Evolutionary conservation across 805 yeast species (phyloP).

Genomic region (Candida odintsovae): DNA sequence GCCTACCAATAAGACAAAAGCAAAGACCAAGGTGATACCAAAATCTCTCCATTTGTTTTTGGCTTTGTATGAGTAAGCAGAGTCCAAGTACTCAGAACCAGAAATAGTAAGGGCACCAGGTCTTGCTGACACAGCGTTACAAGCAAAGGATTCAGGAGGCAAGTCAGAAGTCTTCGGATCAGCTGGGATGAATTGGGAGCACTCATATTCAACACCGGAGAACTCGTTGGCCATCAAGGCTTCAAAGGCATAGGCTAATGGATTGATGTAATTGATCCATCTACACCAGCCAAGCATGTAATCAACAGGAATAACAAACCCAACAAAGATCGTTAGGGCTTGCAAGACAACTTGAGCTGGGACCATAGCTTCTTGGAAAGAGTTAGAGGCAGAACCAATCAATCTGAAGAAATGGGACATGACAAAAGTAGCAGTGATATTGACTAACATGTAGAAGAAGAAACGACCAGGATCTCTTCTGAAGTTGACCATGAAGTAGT

Average conservation of each 20-base stretch:
- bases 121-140: slow-evolving; percentile 50
- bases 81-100: slow-evolving; percentile 45
- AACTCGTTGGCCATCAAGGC: slow-evolving; percentile 52
- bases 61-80: slow-evolving; percentile 38
- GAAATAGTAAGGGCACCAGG: slow-evolving; percentile 43
- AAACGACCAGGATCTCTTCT: too few relatives aligned
- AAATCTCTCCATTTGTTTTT: slow-evolving; percentile 56
- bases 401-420: too few relatives aligned
- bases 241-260: slow-evolving; percentile 50
- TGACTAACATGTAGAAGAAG: too few relatives aligned
- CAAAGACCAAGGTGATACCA: slow-evolving; percentile 55
- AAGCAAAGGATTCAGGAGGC: too few relatives aligned
- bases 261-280: slow-evolving; percentile 55
- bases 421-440: too few relatives aligned
- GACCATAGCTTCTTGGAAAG: too few relatives aligned
- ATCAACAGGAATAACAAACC: slow-evolving; percentile 50
- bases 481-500: too few relatives aligned
- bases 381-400: too few relatives aligned
- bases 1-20: slow-evolving; percentile 43
- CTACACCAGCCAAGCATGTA: slow-evolving; percentile 55
- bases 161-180: too few relatives aligned
- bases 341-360: too few relatives aligned
- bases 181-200: slow-evolving; percentile 48
- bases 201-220: slow-evolving; percentile 33
- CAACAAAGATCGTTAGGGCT: slow-evolving; percentile 49